Evolutionary conservation across 2,329 filamentous ascomycete genomes (phyloP).

Genomic region (Aspergillus fumigatus): DNA sequence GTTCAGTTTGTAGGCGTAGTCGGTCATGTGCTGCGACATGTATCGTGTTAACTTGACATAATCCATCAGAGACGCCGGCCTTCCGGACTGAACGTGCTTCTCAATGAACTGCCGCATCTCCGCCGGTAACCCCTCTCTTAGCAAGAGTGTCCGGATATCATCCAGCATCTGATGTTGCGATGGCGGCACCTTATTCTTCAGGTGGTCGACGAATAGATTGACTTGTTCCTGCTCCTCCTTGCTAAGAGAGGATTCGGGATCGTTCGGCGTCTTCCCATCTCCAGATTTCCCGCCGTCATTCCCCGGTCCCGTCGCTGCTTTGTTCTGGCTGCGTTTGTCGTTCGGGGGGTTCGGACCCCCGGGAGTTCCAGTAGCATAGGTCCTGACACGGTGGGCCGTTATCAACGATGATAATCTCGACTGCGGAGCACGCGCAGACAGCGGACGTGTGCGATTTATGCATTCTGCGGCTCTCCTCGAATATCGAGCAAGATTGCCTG

Average conservation of each 20-base stretch:
- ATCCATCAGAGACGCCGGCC: slow-evolving; percentile 49
- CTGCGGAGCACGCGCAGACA: slow-evolving; percentile 36
- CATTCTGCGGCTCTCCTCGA: slow-evolving; percentile 54
- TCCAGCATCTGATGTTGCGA: slow-evolving; percentile 58
- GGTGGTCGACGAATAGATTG: slow-evolving; percentile 51
- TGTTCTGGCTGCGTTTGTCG: slow-evolving; percentile 30
- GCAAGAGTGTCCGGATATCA: slow-evolving; percentile 58
- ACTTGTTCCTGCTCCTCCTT: slow-evolving; percentile 56
- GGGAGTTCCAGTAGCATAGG: slow-evolving; percentile 43
- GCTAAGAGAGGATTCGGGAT: slow-evolving; percentile 45
- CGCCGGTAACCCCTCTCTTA: slow-evolving; percentile 63
- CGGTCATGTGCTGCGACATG: slow-evolving; percentile 52
- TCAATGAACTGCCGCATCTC: slow-evolving; percentile 64
- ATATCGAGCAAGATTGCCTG: slow-evolving; percentile 61
- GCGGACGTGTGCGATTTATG: slow-evolving; percentile 47
- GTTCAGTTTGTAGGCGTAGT: slow-evolving; percentile 35
- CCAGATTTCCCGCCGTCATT: slow-evolving; percentile 43
- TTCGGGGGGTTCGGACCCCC: slow-evolving; percentile 43
- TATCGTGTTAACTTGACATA: slow-evolving; percentile 59
- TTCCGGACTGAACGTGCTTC: slow-evolving; percentile 44
- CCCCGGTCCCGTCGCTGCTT: slow-evolving; percentile 33
- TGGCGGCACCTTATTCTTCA: slow-evolving; percentile 57
- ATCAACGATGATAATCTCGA: slow-evolving; percentile 36
- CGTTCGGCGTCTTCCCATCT: slow-evolving; percentile 31
- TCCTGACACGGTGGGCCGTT: slow-evolving; percentile 30